Evolutionary conservation across 208 protist genomes (phyloP).

Genomic region (Trypanosoma cruzi): DNA sequence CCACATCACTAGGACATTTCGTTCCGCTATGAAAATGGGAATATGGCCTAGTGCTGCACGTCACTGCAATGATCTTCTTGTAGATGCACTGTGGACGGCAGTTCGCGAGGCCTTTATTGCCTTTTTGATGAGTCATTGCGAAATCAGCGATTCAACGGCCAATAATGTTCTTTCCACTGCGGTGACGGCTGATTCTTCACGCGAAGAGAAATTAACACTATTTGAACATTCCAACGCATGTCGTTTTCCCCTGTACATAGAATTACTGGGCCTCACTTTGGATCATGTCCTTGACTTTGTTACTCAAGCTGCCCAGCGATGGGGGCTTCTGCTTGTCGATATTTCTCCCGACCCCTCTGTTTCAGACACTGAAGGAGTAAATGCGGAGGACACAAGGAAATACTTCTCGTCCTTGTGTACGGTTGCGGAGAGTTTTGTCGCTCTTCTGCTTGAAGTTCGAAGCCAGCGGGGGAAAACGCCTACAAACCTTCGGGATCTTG

Average conservation of each 20-base stretch:
- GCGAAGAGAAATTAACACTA: slow-evolving; percentile 36
- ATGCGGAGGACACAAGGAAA: slow-evolving; percentile 15
- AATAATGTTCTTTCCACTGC: slow-evolving; percentile 57
- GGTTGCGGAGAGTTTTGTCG: slow-evolving; percentile 20
- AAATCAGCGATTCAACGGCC: slow-evolving; percentile 56
- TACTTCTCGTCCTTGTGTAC: slow-evolving; percentile 22
- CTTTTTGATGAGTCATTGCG: slow-evolving; percentile 48
- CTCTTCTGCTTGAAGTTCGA: slow-evolving; percentile 33
- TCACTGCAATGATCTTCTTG: slow-evolving; percentile 26
- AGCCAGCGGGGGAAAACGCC: slow-evolving; percentile 19
- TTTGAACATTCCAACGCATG: slow-evolving; percentile 35
- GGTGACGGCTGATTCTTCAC: slow-evolving; percentile 19
- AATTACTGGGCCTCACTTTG: slow-evolving; percentile 42
- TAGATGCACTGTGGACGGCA: slow-evolving; percentile 38
- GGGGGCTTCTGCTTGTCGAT: slow-evolving; percentile 56
- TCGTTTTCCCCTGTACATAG: slow-evolving; percentile 39
- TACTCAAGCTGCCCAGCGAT: slow-evolving; percentile 44
- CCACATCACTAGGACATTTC: slow-evolving; percentile 1
- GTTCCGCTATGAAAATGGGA: slow-evolving; percentile 32
- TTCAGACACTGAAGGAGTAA: not conserved
- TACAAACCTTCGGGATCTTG: slow-evolving; percentile 30
- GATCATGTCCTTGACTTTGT: slow-evolving; percentile 52
- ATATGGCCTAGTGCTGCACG: slow-evolving; percentile 38
- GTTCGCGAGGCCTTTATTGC: slow-evolving; percentile 51
- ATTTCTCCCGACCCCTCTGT: slow-evolving; percentile 19